Base-by-base conservation (phyloP, 163 green algal genomes). In the Botryococcus braunii region DNA sequence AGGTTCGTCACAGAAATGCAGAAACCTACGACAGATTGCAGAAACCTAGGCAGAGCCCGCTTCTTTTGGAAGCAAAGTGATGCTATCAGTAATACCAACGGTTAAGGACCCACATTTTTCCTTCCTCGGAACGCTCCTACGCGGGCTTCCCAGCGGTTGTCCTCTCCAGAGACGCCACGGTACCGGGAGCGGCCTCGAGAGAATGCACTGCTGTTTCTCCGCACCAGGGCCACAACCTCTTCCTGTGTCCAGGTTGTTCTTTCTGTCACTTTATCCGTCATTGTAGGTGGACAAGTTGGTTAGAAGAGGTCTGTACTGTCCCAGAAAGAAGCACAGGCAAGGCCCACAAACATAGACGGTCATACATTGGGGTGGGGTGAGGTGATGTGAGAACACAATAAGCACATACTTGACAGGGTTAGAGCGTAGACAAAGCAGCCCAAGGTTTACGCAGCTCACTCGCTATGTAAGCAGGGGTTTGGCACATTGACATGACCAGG, bases 91-190 rank as follows among this genome's bases (percentile, higher is more conserved):
- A 59, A 34, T 34, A 25, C 23, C 57, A 31, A 65, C 7, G 32
- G 27, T 21, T 31, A 3, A 67, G 36, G 11, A 4, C 78, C 65
- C 62, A 88, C 83, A 62, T 91, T 91, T 49, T 89, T 89, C 34
- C 77, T 68, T 43, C 81, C 83, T 6, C 62, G 46, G 43, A 86
- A 89, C 6, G 70, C 69, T 38, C 84, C 84, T 46, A 91, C 89
- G 72, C 84, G 71, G 4, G 84, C 84, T 71, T 91, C 84, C 83
- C 84, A 91, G n/a, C 81, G 73, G 25, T 79, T 77, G 35, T 77
- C 62, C 46, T 85, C 74, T 1, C 84, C 84, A 1, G 72, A 83
- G 4, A 91, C 84, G 25, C 84, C 84, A n/a, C 84, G 70, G 77
- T 77, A 89, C 7, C 61, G 60, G 1, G 79, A 87, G 29, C 72